A percentile compares a stretch with the other conserved stretches of the same genome.
Evolutionary conservation across 805 yeast species (phyloP).

Genomic region (Lipomyces yamanashiensis): DNA sequence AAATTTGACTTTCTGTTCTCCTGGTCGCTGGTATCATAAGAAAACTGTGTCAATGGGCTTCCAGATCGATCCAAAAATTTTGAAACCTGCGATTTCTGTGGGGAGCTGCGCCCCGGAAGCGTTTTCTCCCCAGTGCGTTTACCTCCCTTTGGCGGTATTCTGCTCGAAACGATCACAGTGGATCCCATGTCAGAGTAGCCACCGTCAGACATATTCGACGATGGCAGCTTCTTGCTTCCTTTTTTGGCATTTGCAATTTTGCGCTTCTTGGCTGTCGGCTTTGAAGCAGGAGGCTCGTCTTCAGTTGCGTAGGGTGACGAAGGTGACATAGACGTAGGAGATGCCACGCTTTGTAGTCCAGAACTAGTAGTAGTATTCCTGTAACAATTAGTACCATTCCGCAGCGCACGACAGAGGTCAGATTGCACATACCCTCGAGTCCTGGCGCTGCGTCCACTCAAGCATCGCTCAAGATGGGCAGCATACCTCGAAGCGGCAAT

Average conservation of each 20-base stretch:
- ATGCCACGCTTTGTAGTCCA: conserved; percentile 20
- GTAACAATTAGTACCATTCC: not conserved
- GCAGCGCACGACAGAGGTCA: not conserved
- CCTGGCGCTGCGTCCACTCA: conserved; percentile 61
- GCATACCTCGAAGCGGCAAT: conserved; percentile 93
- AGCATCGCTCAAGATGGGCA: conserved; percentile 87
- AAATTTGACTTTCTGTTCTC: not conserved
- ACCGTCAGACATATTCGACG: conserved; percentile 2
- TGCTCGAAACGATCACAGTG: not conserved
- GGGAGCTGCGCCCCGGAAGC: conserved; percentile 19
- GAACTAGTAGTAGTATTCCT: conserved; percentile 24
- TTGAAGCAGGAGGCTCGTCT: conserved; percentile 28
- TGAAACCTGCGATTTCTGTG: conserved; percentile 28
- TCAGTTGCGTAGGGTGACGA: conserved; percentile 36
- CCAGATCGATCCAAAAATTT: conserved; percentile 30
- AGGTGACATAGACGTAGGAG: conserved; percentile 35
- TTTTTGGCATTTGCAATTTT: conserved; percentile 18
- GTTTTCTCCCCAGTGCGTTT: conserved; percentile 21
- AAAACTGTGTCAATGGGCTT: conserved; percentile 10
- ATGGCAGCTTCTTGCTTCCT: conserved; percentile 7
- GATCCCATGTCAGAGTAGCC: conserved; percentile 13
- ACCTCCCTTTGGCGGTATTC: not conserved
- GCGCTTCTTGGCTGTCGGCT: conserved; percentile 22
- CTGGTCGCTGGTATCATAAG: conserved; percentile 5
- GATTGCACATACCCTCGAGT: conserved; percentile 25